phyloP scores from a whole-genome alignment of 495 filamentous ascomycete genomes.

The Penicillium malachiteum region DNA sequence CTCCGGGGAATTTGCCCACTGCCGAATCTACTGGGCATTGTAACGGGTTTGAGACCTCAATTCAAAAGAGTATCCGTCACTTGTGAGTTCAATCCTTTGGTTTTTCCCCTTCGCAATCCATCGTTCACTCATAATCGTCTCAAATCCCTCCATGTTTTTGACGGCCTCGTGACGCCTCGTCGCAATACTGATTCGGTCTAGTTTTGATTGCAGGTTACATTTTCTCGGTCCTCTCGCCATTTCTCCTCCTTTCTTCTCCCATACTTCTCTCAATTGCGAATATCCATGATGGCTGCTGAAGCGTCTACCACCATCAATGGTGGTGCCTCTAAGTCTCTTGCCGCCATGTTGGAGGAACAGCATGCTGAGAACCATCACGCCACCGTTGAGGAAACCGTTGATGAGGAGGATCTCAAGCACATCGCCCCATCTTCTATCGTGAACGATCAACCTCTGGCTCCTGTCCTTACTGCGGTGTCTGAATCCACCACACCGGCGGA shows the following conservation, averaged over 20 bases:
- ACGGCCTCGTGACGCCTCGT: background rate
- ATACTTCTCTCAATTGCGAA: constrained; percentile 7
- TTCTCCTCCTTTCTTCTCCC: constrained; percentile 1
- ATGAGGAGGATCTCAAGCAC: constrained; percentile 73
- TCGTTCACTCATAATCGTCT: background rate
- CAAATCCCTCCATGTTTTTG: background rate
- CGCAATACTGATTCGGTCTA: constrained; percentile 19
- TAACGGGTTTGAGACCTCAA: constrained; percentile 5
- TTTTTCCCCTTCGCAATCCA: background rate
- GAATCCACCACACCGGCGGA: constrained; percentile 16
- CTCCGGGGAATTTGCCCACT: constrained; percentile 11
- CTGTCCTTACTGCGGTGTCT: constrained; percentile 18
- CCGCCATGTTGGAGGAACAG: constrained; percentile 75
- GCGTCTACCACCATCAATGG: constrained; percentile 37
- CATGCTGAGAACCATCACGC: constrained; percentile 67
- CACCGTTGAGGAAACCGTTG: constrained; percentile 75
- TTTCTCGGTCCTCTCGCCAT: constrained; percentile 8
- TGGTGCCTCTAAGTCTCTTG: constrained; percentile 50
- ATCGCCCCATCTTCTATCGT: constrained; percentile 51
- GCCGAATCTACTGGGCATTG: constrained; percentile 4
- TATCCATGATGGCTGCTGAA: constrained; percentile 48
- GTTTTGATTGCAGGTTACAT: constrained; percentile 20
- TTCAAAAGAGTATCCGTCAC: constrained; percentile 5
- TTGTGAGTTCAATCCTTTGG: background rate
- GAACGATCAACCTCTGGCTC: constrained; percentile 27